Evolutionary conservation across 2,329 filamentous ascomycete genomes (phyloP), one percentile per base, ranked within the genome.

Genomic region (Apiospora marii): DNA sequence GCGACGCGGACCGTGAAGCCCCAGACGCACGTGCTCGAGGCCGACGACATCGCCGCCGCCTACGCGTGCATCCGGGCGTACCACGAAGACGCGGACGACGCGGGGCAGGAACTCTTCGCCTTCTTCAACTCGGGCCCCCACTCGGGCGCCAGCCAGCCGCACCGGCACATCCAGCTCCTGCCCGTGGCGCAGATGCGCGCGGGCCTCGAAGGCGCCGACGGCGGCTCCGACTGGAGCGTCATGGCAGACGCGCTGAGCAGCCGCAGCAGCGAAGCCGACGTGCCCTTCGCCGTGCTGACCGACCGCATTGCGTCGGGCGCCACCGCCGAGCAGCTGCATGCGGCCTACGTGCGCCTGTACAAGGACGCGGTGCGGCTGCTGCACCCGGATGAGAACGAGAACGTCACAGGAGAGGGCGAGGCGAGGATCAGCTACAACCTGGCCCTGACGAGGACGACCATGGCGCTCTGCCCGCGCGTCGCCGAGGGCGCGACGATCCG

Each of bases 111-210:
- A 41, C 80, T 93, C 1, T 92, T 88, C 75, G 90, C 88, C 0
- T 93, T 93, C 78, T 93, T 92, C 85, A 94, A 94, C 81, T 91
- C 89, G 44, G 92, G 92, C 1, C 80, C 85, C 14, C 86, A 92
- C 77, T 93, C 91, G 5, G 92, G 92, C 3, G 92, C 92, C 1
- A 92, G 90, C 75, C 92, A 94, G 79, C 88, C 92, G 16, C 92
- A 94, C 78, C 82, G 92, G 4, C 92, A 94, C 77, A 81, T 94
- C 37, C 92, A 94, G 80, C 86, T 94, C n/a, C 81, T 94, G 4
- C 91, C 92, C 0, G 85, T 93, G 0, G 85, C 88, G 10, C 82
- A 85, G 24, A 94, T 94, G 91, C 85, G 83, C 48, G 85, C 87
- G 16, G 90, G 89, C 0, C 76, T 91, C 7, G 80, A 79, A 0